Evolutionary conservation across 257 asterid species (phyloP), one percentile per base, ranked within the genome.

Genomic region (Leptodermis oblonga): DNA sequence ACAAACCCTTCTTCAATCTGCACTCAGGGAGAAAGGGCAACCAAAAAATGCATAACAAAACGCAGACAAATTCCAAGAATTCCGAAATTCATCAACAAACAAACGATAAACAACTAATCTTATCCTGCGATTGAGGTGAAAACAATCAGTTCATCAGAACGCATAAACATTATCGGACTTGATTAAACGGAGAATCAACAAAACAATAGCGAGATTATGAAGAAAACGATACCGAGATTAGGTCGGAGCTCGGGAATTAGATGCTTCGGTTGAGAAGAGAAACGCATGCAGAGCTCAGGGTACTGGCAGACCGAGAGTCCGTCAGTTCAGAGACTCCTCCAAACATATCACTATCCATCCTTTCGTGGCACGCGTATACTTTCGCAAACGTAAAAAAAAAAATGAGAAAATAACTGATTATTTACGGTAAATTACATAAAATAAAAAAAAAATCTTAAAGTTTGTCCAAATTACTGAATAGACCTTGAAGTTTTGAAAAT

Each of bases 261-360:
- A 61, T 14, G 20, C 56, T 31, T 31, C 43, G 14, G 22, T 60
- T 60, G 30, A 18, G 25, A 20, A 37, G 46, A 36, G 66, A 31
- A 23, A 60, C 45, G 45, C 65, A 60, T 33, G 65, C 64, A 58
- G 34, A 12, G n/a, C 59, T 53, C 59, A n/a, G 54, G 54, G 15
- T 18, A 48, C 54, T 48, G 18, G 7, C 18, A 43, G 49, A 43
- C 49, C 1, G 39, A 43, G 34, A 30, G 13, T 42, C 25, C 46
- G 59, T 49, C 4, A 23, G 30, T 52, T 30, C 59, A 52, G 43
- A 39, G 7, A 39, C 43, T 39, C 43, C 43, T 10, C 43, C 7
- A 54, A 23, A 28, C 31, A 1, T 43, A 46, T 65, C 45, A 39
- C 45, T 5, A 9, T 39, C 39, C 39, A 39, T 39, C 45, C 12